These are phyloP conservation scores for Umbelopsis sp. DNA, from an alignment of 192 early-diverging fungal genomes.

Conservation along the genomic window DNA sequence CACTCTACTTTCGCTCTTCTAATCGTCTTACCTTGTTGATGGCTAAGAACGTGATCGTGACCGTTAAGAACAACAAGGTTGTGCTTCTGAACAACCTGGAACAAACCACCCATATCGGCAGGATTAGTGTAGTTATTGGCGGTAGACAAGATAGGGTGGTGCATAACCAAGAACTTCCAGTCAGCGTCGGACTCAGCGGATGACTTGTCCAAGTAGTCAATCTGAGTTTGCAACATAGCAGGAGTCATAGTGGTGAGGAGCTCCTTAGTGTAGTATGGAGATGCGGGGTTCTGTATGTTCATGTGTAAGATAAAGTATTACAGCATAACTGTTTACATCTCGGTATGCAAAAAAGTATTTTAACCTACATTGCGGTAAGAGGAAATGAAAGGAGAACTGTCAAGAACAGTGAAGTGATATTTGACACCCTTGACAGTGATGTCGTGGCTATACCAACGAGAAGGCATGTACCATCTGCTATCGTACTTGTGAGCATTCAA, in stretches of 20 bases:
- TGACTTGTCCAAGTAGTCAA: slow-evolving; percentile 5
- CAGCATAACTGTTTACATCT: too few species aligned
- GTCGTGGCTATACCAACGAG: not conserved
- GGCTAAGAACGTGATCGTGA: slow-evolving; percentile 13
- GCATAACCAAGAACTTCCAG: slow-evolving; percentile 1
- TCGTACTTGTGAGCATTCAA: slow-evolving; percentile 10
- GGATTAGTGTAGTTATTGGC: not conserved
- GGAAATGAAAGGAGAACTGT: slow-evolving; percentile 8
- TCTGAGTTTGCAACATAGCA: not conserved
- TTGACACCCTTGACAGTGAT: slow-evolving; percentile 11
- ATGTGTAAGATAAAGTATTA: not conserved
- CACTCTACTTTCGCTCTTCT: not conserved
- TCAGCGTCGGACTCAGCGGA: slow-evolving; percentile 2
- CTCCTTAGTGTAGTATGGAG: not conserved
- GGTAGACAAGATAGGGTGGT: not conserved
- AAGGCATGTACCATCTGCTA: slow-evolving; percentile 12
- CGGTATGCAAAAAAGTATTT: not conserved
- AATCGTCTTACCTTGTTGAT: not conserved
- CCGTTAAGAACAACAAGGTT: slow-evolving; percentile 1
- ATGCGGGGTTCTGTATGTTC: not conserved
- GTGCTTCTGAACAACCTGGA: slow-evolving; percentile 12
- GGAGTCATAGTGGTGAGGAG: not conserved
- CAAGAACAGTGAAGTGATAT: slow-evolving; percentile 11
- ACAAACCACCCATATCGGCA: slow-evolving; percentile 7
- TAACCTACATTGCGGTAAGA: slow-evolving; percentile 7